Evolutionary conservation across 2,329 filamentous ascomycete genomes (phyloP).

Genomic region (Nigrospora oryzae): DNA sequence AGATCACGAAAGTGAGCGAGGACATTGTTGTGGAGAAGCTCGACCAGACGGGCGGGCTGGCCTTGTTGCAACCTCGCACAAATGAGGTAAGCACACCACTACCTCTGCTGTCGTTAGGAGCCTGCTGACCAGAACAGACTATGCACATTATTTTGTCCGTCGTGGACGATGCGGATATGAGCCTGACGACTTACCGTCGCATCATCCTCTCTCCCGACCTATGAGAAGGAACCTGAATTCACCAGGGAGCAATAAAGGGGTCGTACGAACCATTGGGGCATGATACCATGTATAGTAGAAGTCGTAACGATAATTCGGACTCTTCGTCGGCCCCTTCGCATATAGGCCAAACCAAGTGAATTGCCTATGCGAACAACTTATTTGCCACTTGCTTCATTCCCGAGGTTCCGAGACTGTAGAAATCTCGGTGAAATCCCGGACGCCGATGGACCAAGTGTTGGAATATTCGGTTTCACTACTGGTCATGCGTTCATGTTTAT

Average conservation of each 20-base stretch:
- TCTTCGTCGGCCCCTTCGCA: too few relatives aligned
- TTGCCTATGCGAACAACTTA: too few relatives aligned
- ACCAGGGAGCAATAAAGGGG: not conserved
- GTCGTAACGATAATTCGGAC: too few relatives aligned
- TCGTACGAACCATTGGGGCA: not conserved
- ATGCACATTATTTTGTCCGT: conserved; percentile 6
- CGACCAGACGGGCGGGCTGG: conserved; percentile 8
- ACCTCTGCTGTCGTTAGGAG: too few relatives aligned
- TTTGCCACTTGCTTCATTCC: too few relatives aligned
- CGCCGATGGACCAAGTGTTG: too few relatives aligned
- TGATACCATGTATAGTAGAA: too few relatives aligned
- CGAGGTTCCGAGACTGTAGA: too few relatives aligned
- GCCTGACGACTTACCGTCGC: conserved; percentile 5
- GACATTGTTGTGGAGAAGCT: conserved; percentile 6
- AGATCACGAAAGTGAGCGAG: conserved; percentile 2
- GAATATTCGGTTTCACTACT: too few relatives aligned
- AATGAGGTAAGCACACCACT: conserved; percentile 2
- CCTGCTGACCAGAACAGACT: conserved; percentile 1
- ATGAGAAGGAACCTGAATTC: not conserved
- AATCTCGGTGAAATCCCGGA: too few relatives aligned
- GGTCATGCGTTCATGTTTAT: too few relatives aligned
- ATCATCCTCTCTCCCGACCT: conserved; percentile 2
- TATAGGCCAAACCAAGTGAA: too few relatives aligned
- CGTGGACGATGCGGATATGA: conserved; percentile 1
- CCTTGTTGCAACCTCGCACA: conserved; percentile 4